phyloP scores from a whole-genome alignment of 371 early-diverging fungal genomes.

The Rhizopus sp. region DNA sequence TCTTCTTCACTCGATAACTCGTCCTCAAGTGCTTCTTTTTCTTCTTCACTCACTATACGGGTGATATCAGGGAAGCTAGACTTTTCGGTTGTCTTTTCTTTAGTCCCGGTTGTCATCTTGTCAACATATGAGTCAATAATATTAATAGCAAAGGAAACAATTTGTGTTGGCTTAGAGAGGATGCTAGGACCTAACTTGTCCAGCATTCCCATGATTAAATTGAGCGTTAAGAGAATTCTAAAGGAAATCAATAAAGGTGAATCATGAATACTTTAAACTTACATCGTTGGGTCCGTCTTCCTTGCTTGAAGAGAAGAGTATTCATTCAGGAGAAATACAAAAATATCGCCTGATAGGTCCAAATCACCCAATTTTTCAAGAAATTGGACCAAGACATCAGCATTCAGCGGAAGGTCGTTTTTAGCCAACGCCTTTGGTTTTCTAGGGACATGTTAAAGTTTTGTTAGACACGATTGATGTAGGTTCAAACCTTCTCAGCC shows the following conservation, averaged over 20 bases:
- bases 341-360: slow-evolving; percentile 71
- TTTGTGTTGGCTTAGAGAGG: slow-evolving; percentile 75
- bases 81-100: slow-evolving; percentile 4
- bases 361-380: slow-evolving; percentile 54
- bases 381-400: slow-evolving; percentile 63
- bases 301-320: slow-evolving; percentile 57
- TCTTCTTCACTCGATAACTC: slow-evolving; percentile 47
- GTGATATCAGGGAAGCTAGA: slow-evolving; percentile 28
- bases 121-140: slow-evolving; percentile 56
- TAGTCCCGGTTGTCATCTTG: slow-evolving; percentile 9
- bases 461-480: not conserved
- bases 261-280: slow-evolving; percentile 20
- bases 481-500: slow-evolving; percentile 31
- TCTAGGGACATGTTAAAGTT: slow-evolving; percentile 2
- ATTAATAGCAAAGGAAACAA: slow-evolving; percentile 76
- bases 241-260: slow-evolving; percentile 1
- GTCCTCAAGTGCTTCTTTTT: slow-evolving; percentile 32
- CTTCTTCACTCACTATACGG: slow-evolving; percentile 37
- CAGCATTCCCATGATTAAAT: slow-evolving; percentile 67
- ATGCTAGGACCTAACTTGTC: slow-evolving; percentile 75
- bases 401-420: slow-evolving; percentile 55
- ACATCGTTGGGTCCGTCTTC: slow-evolving; percentile 45
- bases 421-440: slow-evolving; percentile 39
- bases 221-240: slow-evolving; percentile 57
- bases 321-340: slow-evolving; percentile 73